phyloP scores from a whole-genome alignment of 129 eudicot genomes.

The Lonicera japonica region DNA sequence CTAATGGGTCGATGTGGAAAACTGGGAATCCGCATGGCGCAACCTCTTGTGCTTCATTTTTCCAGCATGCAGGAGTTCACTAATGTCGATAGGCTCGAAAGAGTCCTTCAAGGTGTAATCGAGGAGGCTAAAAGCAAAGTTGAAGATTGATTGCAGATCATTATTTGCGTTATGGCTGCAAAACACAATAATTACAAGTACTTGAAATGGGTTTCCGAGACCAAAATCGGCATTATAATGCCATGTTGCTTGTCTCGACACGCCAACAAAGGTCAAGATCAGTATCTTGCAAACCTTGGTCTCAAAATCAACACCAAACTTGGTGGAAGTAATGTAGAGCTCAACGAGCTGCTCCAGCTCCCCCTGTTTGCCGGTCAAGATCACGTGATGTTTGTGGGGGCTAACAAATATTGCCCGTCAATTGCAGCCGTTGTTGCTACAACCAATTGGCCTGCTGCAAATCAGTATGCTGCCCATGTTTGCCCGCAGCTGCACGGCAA shows the following conservation, averaged over 20 bases:
- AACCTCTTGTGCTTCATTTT: slow-evolving; percentile 20
- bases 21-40: slow-evolving; percentile 37
- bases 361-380: slow-evolving; percentile 31
- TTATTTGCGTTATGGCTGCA: slow-evolving; percentile 56
- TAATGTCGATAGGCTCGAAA: slow-evolving; percentile 8
- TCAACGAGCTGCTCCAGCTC: slow-evolving; percentile 36
- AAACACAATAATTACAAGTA: slow-evolving; percentile 49
- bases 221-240: slow-evolving; percentile 54
- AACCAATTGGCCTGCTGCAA: slow-evolving; percentile 62
- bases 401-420: slow-evolving; percentile 51
- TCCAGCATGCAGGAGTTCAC: slow-evolving; percentile 26
- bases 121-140: slow-evolving; percentile 5
- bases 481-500: slow-evolving; percentile 46
- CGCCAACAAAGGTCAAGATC: slow-evolving; percentile 66
- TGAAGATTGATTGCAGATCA: slow-evolving; percentile 27
- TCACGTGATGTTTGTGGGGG: slow-evolving; percentile 75
- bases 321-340: slow-evolving; percentile 70
- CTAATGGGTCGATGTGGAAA: slow-evolving; percentile 32
- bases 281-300: slow-evolving; percentile 59
- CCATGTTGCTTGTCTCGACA: slow-evolving; percentile 50
- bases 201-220: slow-evolving; percentile 66
- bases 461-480: slow-evolving; percentile 54
- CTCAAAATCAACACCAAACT: slow-evolving; percentile 78
- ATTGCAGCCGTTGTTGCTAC: slow-evolving; percentile 84
- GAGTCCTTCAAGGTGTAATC: slow-evolving; percentile 22